A percentile compares a stretch with the other conserved stretches of the same genome.
These are phyloP conservation scores for Parastagonospora avenae DNA, from an alignment of 2,329 filamentous ascomycete species.

Conservation along the genomic window DNA sequence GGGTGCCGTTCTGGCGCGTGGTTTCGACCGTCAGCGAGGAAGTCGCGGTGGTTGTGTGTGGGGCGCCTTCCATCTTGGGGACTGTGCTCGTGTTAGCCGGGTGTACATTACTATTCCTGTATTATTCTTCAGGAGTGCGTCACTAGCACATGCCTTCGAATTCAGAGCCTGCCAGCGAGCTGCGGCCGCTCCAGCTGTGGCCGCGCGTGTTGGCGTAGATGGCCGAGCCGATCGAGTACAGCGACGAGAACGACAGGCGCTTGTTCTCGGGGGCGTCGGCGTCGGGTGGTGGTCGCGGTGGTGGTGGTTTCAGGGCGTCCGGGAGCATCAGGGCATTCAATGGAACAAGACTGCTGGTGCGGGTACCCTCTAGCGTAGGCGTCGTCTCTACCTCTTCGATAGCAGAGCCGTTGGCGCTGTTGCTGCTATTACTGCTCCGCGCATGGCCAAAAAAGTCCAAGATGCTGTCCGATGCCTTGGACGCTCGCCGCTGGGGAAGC, in stretches of 20 bases:
- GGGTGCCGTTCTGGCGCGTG: conserved; percentile 49
- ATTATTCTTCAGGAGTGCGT: too few species aligned
- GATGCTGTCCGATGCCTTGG: conserved; percentile 50
- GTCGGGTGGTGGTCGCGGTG: conserved; percentile 56
- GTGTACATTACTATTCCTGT: conserved; percentile 1
- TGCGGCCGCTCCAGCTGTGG: conserved; percentile 55
- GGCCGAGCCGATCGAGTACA: conserved; percentile 71
- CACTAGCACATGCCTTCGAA: conserved; percentile 48
- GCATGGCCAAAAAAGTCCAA: conserved; percentile 28
- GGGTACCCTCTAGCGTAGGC: conserved; percentile 36
- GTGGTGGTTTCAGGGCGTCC: conserved; percentile 54
- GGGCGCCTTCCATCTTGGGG: conserved; percentile 36
- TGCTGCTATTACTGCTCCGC: conserved; percentile 9
- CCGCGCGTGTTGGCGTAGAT: conserved; percentile 58
- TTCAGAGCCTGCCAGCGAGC: conserved; percentile 53
- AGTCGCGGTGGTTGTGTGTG: conserved; percentile 50
- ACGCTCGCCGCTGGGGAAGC: conserved; percentile 48
- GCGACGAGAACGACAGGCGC: conserved; percentile 73
- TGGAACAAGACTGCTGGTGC: conserved; percentile 17
- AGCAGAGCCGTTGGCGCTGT: conserved; percentile 47
- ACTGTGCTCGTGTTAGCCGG: conserved; percentile 11
- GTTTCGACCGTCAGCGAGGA: conserved; percentile 52
- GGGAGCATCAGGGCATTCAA: conserved; percentile 47
- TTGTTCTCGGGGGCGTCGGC: conserved; percentile 56
- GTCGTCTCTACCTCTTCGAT: conserved; percentile 57